Evolutionary conservation across 192 early-diverging fungal species (phyloP).

Genomic region (Oehlia diaphana): DNA sequence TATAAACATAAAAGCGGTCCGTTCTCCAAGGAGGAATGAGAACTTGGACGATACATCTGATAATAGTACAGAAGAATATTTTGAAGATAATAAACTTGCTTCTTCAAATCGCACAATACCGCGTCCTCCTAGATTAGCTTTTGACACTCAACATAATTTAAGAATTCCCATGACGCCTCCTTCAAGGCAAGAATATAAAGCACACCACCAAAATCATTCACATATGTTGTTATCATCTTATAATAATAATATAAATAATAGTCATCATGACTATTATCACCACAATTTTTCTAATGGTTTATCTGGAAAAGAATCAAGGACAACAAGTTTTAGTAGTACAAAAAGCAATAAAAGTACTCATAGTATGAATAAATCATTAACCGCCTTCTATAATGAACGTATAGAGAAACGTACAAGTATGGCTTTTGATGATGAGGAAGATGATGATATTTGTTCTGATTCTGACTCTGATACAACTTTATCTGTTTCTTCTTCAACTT

Average conservation of each 20-base stretch:
- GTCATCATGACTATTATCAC: neutral
- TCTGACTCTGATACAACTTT: neutral
- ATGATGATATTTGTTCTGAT: neutral
- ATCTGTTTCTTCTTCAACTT: constrained; percentile 3
- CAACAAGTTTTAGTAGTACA: constrained; percentile 6
- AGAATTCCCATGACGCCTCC: constrained; percentile 22
- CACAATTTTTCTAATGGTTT: too few relatives aligned
- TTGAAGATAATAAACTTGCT: neutral
- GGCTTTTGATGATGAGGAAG: constrained; percentile 26
- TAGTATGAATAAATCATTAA: neutral
- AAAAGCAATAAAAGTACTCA: neutral
- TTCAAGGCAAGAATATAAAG: constrained; percentile 4
- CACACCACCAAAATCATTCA: neutral
- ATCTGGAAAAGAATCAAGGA: neutral
- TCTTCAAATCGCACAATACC: neutral
- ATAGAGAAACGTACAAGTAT: constrained; percentile 30
- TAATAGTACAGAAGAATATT: neutral
- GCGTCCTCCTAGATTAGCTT: constrained; percentile 17
- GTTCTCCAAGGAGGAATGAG: constrained; percentile 17
- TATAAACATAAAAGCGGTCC: constrained; percentile 9
- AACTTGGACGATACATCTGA: neutral
- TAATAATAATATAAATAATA: neutral
- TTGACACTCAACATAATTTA: neutral
- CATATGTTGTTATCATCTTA: too few relatives aligned
- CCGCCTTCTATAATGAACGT: constrained; percentile 14